phyloP scores from a whole-genome alignment of 1,284 basidiomycete species.

The Gymnopus androsaceus region DNA sequence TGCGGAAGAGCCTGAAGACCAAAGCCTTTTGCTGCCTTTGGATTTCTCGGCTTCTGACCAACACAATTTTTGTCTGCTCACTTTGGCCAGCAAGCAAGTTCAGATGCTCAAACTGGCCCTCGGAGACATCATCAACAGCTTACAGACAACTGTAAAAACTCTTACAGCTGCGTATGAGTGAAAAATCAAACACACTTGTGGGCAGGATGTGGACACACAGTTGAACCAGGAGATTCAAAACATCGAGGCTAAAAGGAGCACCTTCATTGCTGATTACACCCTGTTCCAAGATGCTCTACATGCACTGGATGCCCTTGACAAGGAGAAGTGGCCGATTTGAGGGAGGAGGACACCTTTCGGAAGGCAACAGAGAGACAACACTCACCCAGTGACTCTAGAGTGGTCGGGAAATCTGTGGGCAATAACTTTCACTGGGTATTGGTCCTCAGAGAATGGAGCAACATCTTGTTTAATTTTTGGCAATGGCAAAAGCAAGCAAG shows the following conservation, averaged over 20 bases:
- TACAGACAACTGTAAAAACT: background rate
- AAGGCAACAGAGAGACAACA: background rate
- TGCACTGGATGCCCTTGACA: background rate
- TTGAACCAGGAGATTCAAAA: background rate
- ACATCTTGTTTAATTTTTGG: background rate
- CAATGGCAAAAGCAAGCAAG: background rate
- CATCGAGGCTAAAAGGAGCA: background rate
- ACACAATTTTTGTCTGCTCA: background rate
- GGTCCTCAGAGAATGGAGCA: background rate
- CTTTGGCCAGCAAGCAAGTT: background rate
- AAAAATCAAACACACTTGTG: background rate
- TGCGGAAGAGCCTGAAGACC: background rate
- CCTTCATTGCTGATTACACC: background rate
- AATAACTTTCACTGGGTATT: background rate
- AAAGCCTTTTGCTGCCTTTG: background rate
- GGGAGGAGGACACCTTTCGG: background rate
- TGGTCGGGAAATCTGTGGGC: background rate
- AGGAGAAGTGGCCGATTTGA: background rate
- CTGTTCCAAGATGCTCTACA: background rate
- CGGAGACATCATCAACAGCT: background rate
- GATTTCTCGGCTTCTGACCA: background rate
- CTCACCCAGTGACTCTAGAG: background rate
- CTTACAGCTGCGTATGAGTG: background rate
- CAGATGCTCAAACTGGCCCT: background rate
- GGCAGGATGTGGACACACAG: background rate